phyloP scores from a whole-genome alignment of 345 rosid genomes.

The Linum lewisii region DNA sequence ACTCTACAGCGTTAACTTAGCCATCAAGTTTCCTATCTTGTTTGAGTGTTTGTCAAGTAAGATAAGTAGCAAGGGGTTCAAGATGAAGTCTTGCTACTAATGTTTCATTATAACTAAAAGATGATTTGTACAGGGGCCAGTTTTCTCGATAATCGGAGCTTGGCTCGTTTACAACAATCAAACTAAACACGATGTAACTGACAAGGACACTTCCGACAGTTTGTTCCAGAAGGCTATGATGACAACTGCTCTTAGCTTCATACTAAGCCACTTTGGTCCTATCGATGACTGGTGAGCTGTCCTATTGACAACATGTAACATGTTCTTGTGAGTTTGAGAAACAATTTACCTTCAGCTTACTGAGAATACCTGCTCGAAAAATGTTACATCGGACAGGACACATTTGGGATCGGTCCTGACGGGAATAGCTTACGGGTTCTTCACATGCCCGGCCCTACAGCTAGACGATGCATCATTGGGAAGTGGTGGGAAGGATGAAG shows the following conservation, averaged over 20 bases:
- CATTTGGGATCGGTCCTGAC: constrained; percentile 62
- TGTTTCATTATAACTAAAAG: not conserved
- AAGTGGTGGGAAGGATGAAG: constrained; percentile 44
- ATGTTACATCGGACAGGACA: constrained; percentile 36
- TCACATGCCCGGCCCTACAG: constrained; percentile 56
- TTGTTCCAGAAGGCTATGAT: constrained; percentile 68
- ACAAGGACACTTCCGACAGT: constrained; percentile 40
- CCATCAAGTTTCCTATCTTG: not conserved
- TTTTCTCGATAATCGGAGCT: constrained; percentile 78
- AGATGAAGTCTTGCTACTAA: not conserved
- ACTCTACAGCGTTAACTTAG: too few species aligned
- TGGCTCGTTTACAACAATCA: constrained; percentile 70
- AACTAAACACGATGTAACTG: constrained; percentile 41
- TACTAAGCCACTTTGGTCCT: constrained; percentile 66
- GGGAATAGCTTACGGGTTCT: constrained; percentile 51
- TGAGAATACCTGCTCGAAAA: not conserved
- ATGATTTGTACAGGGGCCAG: constrained; percentile 54
- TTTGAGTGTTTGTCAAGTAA: not conserved
- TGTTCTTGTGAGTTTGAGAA: not conserved
- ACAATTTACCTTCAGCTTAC: not conserved
- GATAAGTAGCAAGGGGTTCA: not conserved
- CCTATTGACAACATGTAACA: not conserved
- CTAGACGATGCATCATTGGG: constrained; percentile 41
- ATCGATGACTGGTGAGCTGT: constrained; percentile 68
- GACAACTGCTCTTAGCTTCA: constrained; percentile 49